Base-by-base conservation (phyloP, 2,329 filamentous ascomycete species). In the Diaporthe eres region DNA sequence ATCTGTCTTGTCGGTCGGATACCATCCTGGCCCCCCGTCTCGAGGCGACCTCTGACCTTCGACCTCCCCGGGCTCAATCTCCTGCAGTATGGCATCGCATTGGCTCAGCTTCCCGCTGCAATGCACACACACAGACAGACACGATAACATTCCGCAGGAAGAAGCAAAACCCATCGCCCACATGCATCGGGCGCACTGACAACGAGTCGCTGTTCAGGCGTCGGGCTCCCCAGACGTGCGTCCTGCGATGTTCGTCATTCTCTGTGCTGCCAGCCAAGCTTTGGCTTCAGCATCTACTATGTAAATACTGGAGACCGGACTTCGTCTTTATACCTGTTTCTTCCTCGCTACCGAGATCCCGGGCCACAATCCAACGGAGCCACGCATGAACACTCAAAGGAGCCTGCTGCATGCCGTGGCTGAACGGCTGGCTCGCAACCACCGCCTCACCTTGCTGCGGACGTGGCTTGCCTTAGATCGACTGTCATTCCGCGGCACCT, bases 401-500 rank as follows among this genome's bases (percentile, higher is more conserved):
- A 28, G 31, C 19, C 49, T 61, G 37, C 28, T 49, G 58, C 71
- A 49, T 55, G 58, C 71, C 68, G 19, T 57, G 25, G 22, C 58
- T 34, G 49, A 22, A 44, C 25, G n/a, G 39, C 71, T 34, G 19
- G 37, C 47, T 63, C 39, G 58, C 58, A 22, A 53, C 49, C 34
- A 8, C 22, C 13, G 47, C 31, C 58, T 65, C 12, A 44, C 49
- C 39, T 25, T 49, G 25, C 31, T 37, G n/a, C 71, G 13, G 58
- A 9, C 31, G 71, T 65, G 71, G 71, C 25, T 44, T 65, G 57
- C 47, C 49, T 55, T 55, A 51, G 37, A 73, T 44, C 31, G 47
- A 37, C 71, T 65, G 71, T 57, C 71, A 73, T 28, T 42, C 58
- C 49, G 49, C 25, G 65, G 42, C 65, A 65, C 53, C 55, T 31